Base-by-base conservation (phyloP, 768 basidiomycete genomes). In the Tricholoma matsutake region DNA sequence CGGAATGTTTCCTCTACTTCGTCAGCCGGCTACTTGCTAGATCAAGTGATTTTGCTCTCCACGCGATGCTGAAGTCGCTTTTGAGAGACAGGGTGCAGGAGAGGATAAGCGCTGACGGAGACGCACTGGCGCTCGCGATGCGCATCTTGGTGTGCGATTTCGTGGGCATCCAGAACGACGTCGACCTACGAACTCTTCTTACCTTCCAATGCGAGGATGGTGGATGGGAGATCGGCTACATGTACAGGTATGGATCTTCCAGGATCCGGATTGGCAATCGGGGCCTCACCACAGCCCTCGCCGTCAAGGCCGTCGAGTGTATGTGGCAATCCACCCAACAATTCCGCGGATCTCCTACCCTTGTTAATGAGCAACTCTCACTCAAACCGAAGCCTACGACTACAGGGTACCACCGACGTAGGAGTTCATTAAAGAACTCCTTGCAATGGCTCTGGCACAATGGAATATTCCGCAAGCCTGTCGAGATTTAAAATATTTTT, bases 51-150 rank as follows among this genome's bases (percentile, higher is more conserved):
- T 55, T 67, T 4, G 73, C 73, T 1, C 68, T 82, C 18, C 78
- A 78, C 39, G 65, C 65, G 16, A 65, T 71, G 13, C 63, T 83
- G 61, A 73, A 70, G 31, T 73, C 78, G 0, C 67, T 83, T 20
- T 69, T 84, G 60, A 73, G 72, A 22, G 79, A 77, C 61, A 78
- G 83, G 7, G 64, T 83, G 9, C 73, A 74, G 56, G 84, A 86
- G 67, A 78, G 81, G 5, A 75, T 82, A 20, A 83, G 83, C 7
- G 75, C 72, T 1, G 69, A 75, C 6, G 83, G 81, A 22, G 83
- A 83, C 64, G 75, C 84, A 1, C 70, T 85, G n/a, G 81, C 82
- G 6, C 78, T 86, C 1, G 80, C 83, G 0, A 83, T 84, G 81
- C 83, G 85, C 0, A 74, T 87, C 52, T 62, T 83, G 18, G 79